A percentile compares a stretch with the other conserved stretches of the same genome.
These are phyloP conservation scores for Aspergillus cavernicola DNA, from an alignment of 495 filamentous ascomycete genomes.

Conservation along the genomic window DNA sequence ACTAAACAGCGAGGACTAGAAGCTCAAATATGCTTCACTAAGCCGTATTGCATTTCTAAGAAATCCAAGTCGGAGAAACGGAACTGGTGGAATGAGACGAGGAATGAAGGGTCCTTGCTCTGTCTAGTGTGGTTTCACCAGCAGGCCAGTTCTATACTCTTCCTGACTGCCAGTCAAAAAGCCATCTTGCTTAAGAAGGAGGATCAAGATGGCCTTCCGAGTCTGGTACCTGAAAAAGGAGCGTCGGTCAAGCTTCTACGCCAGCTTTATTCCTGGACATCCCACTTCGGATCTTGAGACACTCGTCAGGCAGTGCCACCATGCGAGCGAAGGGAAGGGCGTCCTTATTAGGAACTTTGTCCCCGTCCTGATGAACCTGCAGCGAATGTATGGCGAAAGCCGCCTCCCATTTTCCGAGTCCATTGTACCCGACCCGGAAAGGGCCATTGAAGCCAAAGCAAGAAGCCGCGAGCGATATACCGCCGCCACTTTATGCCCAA, in stretches of 20 bases:
- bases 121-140: not conserved
- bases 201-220: too few relatives aligned
- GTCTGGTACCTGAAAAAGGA: too few relatives aligned
- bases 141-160: not conserved
- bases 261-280: constrained; percentile 1
- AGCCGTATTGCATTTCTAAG: not conserved
- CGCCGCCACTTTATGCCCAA: constrained; percentile 52
- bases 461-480: constrained; percentile 25
- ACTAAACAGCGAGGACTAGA: not conserved
- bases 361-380: constrained; percentile 60
- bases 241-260: not conserved
- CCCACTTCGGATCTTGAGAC: not conserved
- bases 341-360: constrained; percentile 64
- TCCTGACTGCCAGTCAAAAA: not conserved
- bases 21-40: not conserved
- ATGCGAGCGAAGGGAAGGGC: not conserved
- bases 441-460: not conserved
- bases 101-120: not conserved
- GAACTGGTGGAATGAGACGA: not conserved
- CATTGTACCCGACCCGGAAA: constrained; percentile 37
- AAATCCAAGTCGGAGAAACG: not conserved
- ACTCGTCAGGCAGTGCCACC: not conserved
- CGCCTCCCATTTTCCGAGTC: constrained; percentile 60
- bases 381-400: constrained; percentile 48
- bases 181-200: not conserved